Evolutionary conservation across 129 eudicot species (phyloP).

Genomic region (Arctium minus): DNA sequence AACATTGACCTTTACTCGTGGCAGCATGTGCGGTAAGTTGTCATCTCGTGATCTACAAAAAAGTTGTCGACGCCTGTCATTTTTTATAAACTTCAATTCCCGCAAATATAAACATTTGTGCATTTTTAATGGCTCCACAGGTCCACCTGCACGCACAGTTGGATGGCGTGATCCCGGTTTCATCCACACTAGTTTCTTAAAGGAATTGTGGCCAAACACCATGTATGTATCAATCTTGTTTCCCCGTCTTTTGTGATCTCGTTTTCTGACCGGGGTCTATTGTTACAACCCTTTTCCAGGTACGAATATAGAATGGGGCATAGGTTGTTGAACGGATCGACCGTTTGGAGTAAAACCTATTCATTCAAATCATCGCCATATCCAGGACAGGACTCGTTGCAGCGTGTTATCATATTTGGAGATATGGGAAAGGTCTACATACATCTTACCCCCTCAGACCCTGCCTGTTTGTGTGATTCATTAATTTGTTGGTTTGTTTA

Average conservation of each 20-base stretch:
- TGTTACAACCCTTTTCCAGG: slow-evolving; percentile 26
- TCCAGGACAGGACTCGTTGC: slow-evolving; percentile 59
- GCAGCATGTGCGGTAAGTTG: slow-evolving; percentile 76
- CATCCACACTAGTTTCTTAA: slow-evolving; percentile 40
- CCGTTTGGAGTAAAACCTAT: slow-evolving; percentile 42
- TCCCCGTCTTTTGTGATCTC: background rate
- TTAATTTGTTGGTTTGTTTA: background rate
- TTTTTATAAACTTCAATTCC: background rate
- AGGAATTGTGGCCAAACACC: slow-evolving; percentile 49
- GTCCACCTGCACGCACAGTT: slow-evolving; percentile 42
- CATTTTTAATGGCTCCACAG: slow-evolving; percentile 1
- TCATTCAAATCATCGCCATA: slow-evolving; percentile 54
- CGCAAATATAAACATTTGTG: background rate
- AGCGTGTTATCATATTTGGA: slow-evolving; percentile 55
- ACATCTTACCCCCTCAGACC: no score
- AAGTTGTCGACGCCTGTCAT: background rate
- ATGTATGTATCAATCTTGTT: background rate
- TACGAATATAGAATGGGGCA: slow-evolving; percentile 60
- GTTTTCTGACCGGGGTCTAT: background rate
- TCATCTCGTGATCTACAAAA: background rate
- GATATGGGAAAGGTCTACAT: slow-evolving; percentile 62
- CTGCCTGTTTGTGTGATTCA: no score
- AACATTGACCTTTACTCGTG: slow-evolving; percentile 56
- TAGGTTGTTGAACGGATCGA: slow-evolving; percentile 33
- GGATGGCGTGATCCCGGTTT: slow-evolving; percentile 63